Conservation (phyloP, 1,139 yeast species). For the Blastobotrys persicus region DNA sequence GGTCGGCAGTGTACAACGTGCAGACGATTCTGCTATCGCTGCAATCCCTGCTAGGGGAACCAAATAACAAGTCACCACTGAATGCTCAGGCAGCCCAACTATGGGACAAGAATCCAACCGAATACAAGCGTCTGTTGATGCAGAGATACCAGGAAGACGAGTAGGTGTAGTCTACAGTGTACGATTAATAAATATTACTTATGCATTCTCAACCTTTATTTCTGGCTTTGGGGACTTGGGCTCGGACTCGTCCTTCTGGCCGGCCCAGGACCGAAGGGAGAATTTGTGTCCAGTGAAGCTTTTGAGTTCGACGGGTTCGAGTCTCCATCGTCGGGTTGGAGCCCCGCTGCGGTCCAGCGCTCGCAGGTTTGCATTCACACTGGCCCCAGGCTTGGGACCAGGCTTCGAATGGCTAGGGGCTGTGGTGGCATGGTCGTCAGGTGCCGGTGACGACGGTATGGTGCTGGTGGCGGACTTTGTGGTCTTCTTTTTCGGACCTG, state of each 20-base stretch:
- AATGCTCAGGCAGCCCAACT: slow-evolving; percentile 51
- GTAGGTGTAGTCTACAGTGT: slow-evolving; percentile 24
- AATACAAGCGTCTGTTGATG: slow-evolving; percentile 46
- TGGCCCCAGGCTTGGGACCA: slow-evolving; percentile 18
- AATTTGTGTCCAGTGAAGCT: slow-evolving; percentile 61
- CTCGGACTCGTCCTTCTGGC: slow-evolving; percentile 9
- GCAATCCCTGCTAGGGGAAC: slow-evolving; percentile 57
- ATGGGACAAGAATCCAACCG: slow-evolving; percentile 46
- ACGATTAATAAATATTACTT: slow-evolving; percentile 1
- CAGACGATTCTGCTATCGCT: slow-evolving; percentile 58
- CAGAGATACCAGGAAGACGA: slow-evolving; percentile 44
- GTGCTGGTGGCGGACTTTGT: slow-evolving; percentile 10
- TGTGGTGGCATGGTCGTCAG: too few relatives aligned
- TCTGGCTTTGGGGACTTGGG: neutral
- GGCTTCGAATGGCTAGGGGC: slow-evolving; percentile 23
- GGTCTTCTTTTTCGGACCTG: neutral
- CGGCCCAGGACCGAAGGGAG: slow-evolving; percentile 45
- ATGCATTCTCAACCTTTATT: neutral
- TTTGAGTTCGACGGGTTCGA: slow-evolving; percentile 47
- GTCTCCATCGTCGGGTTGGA: slow-evolving; percentile 53
- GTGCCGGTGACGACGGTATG: slow-evolving; percentile 18
- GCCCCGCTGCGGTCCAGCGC: slow-evolving; percentile 51
- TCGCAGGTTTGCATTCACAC: slow-evolving; percentile 29
- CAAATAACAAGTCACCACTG: slow-evolving; percentile 52
- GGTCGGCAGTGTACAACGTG: slow-evolving; percentile 69